Conservation (phyloP, 2,329 filamentous ascomycete genomes). For the Lachnellula hyalina region DNA sequence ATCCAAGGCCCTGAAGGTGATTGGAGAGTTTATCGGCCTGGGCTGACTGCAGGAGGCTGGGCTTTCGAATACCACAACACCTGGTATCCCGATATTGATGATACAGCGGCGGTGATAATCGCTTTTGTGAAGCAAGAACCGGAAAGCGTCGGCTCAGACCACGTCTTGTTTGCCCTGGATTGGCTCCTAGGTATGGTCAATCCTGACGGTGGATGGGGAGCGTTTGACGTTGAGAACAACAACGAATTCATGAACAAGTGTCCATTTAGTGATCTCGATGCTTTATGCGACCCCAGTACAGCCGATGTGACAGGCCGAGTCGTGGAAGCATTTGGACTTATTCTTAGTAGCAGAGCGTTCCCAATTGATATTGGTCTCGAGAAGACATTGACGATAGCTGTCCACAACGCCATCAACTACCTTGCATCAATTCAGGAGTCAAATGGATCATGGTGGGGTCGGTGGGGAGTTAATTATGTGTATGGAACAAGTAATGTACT, state of each 20-base stretch:
- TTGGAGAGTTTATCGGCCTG: conserved; percentile 9
- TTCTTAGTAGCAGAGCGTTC: too few relatives aligned
- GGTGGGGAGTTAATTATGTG: conserved; percentile 6
- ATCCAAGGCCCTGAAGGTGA: too few relatives aligned
- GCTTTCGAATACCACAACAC: conserved; percentile 31
- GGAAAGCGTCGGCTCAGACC: neutral
- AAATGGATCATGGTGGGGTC: conserved; percentile 4
- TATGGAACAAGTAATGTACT: conserved; percentile 6
- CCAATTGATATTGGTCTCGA: too few relatives aligned
- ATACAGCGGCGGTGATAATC: conserved; percentile 31
- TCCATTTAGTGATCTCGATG: conserved; percentile 35
- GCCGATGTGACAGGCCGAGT: conserved; percentile 33
- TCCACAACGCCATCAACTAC: neutral
- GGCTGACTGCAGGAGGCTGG: conserved; percentile 26
- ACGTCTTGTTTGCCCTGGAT: neutral
- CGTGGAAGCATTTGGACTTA: conserved; percentile 26
- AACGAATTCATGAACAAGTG: conserved; percentile 32
- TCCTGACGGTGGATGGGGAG: conserved; percentile 34
- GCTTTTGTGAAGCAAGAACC: conserved; percentile 26
- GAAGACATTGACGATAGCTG: neutral
- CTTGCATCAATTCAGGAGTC: neutral
- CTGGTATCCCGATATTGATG: conserved; percentile 33
- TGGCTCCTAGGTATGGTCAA: conserved; percentile 36
- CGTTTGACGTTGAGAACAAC: conserved; percentile 34
- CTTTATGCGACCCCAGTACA: conserved; percentile 31